Base-by-base conservation (phyloP, 768 basidiomycete species). In the Antrodiella citrinella region DNA sequence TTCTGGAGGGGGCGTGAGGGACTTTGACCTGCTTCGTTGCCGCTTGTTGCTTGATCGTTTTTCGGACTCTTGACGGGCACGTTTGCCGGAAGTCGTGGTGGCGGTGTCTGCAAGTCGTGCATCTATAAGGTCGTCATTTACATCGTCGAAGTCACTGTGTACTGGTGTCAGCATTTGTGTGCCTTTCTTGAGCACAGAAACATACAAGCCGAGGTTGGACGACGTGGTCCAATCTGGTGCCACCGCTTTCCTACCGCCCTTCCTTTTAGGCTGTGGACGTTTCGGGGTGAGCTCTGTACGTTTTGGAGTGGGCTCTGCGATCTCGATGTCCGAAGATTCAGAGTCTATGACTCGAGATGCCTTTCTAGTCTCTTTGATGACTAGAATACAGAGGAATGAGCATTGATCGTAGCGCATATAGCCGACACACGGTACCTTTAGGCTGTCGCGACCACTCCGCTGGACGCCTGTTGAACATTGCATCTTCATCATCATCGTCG, bases 1-100 rank as follows among this genome's bases (percentile, higher is more conserved):
- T 26, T 69, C 71, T 0, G 87, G 88, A 3, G 87, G 87, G 2
- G 88, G 87, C 0, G 87, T 91, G 35, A 90, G 75, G 3, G 87
- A 91, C 20, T 72, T 68, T 24, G 85, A 88, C 35, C 81, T 80
- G 61, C 78, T 82, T 42, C 81, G 74, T 38, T 67, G 58, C 35
- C 73, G 67, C 49, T 72, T 68, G 19, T 45, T 51, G 23, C 13
- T 47, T 23, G 30, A 15, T 15, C 26, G 44, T 46, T 15, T 47
- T 47, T 7, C 18, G 15, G 26, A 26, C 15, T 18, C 40, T 15
- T 48, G 5, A 5, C 48, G 51, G 19, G 39, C 49, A 11, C 26
- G 19, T 12, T 58, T 35, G 3, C 45, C 44, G 3, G 40, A 56
- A 48, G 65, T 11, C 62, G 53, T 24, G 7, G 41, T 9, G 23